A percentile compares a stretch with the other conserved stretches of the same genome.
phyloP scores from a whole-genome alignment of 306 rosid species.

The Herpetospermum pedunculosum region DNA sequence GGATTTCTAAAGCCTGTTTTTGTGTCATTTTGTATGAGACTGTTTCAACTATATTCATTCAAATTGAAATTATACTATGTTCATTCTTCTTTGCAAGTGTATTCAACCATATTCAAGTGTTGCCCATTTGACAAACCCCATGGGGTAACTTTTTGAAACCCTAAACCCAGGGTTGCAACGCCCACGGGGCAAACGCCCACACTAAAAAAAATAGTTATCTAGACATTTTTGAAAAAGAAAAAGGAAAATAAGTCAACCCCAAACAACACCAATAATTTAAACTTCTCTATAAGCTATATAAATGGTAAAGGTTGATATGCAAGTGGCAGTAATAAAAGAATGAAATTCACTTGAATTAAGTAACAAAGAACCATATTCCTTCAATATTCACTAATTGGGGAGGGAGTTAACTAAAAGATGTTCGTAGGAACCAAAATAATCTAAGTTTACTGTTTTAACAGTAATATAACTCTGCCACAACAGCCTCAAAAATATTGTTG shows the following conservation, averaged over 20 bases:
- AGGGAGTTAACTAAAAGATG: constrained; percentile 1
- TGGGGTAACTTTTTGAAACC: no score
- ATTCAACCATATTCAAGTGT: no score
- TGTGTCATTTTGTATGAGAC: no score
- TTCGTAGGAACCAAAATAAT: background rate
- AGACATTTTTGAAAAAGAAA: background rate
- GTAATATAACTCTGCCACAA: background rate
- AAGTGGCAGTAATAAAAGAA: background rate
- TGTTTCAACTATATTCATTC: no score
- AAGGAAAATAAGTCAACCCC: background rate
- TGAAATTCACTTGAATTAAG: background rate
- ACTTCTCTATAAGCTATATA: background rate
- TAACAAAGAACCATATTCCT: background rate
- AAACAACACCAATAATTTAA: background rate
- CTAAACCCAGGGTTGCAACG: no score
- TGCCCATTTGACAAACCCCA: no score
- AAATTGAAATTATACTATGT: no score
- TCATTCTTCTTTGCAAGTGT: no score
- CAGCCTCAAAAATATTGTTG: background rate
- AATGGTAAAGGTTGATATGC: background rate
- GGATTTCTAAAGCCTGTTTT: no score
- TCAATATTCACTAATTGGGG: background rate
- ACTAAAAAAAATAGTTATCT: background rate
- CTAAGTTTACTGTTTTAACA: background rate
- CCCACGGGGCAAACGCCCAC: no score